Base-by-base conservation (phyloP, 169 alveolate genomes). In the Blepharisma undulans region DNA sequence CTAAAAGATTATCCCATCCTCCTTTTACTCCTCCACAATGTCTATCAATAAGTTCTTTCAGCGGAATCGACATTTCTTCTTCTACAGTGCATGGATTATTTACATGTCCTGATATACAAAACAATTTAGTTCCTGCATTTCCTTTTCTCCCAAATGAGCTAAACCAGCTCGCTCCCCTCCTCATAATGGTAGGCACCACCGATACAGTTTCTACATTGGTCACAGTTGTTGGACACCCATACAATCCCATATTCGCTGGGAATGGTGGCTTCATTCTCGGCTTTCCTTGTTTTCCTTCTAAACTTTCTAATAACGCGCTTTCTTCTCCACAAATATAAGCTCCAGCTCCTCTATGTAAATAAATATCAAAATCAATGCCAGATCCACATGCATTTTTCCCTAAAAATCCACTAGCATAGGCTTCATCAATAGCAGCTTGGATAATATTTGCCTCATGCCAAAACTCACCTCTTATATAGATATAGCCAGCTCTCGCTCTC, bases 1-100 rank as follows among this genome's bases (percentile, higher is more conserved):
- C 94, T 48, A 90, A 88, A 27, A 96, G 91, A 72, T 96, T 96
- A 78, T 96, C 98, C 98, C 98, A 96, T 60, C 95, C 98, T 22
- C 98, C 98, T 81, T 94, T 94, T n/a, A 96, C 98, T n/a, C 98
- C 98, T 72, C 97, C 97, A 84, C 96, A 92, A 84, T 96, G 98
- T 80, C 94, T 93, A 59, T 96, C 98, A 34, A 96, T 94, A 66
- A 96, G 89, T 77, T 96, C 98, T 86, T 84, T 94, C 5, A 96
- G 91, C 33, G 98, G 98, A 82, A 96, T 96, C 29, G 94, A 86
- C 98, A 96, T 96, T 82, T 94, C 98, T 84, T 96, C 98, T 87
- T 96, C 98, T 3, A 96, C 96, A 19, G 96, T 95, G 61, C 95
- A 92, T 27, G 98, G 98, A 85, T 96, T 96, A 92, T 96, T 96